Conservation (phyloP, 2,329 filamentous ascomycete species). For the Ampelomyces quisqualis region DNA sequence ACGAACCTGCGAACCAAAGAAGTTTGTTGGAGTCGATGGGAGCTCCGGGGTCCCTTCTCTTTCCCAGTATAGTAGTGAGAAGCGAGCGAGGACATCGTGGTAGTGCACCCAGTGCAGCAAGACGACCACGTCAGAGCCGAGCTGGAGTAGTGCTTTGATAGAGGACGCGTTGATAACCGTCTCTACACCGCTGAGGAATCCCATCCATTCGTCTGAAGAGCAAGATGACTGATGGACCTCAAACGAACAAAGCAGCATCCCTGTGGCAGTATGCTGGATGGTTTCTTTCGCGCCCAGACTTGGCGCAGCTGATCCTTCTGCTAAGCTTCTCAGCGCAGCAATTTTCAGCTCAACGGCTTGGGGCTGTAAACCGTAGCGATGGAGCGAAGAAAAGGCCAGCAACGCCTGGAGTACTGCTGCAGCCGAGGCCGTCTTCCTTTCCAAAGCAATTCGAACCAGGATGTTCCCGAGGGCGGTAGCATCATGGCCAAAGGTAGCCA, state of each 20-base stretch:
- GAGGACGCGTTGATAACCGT: conserved; percentile 3
- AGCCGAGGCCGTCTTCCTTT: conserved; percentile 6
- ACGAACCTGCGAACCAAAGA: conserved; percentile 1
- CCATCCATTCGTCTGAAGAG: conserved; percentile 16
- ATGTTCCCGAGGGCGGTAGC: background rate
- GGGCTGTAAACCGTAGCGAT: conserved; percentile 13
- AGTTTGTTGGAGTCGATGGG: background rate
- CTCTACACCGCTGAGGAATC: conserved; percentile 15
- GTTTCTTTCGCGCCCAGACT: conserved; percentile 4
- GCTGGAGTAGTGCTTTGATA: conserved; percentile 1
- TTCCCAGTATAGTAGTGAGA: conserved; percentile 15
- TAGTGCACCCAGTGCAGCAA: conserved; percentile 23
- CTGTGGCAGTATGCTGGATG: conserved; percentile 13
- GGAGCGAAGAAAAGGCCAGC: conserved; percentile 13
- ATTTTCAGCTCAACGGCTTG: conserved; percentile 15
- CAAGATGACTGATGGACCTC: conserved; percentile 15
- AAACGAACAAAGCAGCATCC: conserved; percentile 19
- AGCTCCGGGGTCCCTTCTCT: conserved; percentile 1
- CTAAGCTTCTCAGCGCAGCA: conserved; percentile 9
- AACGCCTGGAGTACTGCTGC: conserved; percentile 11
- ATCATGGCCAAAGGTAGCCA: conserved; percentile 11
- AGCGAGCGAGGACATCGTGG: conserved; percentile 18
- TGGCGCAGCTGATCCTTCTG: background rate
- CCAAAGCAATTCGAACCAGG: background rate
- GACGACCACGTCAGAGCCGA: conserved; percentile 7